Evolutionary conservation across 2,329 filamentous ascomycete genomes (phyloP).

Genomic region (Hypoxylon sp.): DNA sequence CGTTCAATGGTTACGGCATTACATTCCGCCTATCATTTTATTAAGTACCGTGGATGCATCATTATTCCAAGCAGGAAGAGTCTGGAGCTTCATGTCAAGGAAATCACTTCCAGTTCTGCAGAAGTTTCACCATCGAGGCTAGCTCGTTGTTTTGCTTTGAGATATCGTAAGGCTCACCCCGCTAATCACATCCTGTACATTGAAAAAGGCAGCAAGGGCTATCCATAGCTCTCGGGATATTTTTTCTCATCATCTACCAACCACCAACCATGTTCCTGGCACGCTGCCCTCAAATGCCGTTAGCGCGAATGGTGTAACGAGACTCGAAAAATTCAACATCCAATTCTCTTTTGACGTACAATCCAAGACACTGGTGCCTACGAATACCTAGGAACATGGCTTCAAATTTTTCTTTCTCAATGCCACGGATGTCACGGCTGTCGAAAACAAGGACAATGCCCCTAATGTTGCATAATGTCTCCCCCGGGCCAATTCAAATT

Average conservation of each 20-base stretch:
- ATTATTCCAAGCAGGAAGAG: constrained; percentile 15
- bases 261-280: constrained; percentile 41
- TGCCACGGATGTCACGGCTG: constrained; percentile 32
- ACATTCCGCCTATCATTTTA: constrained; percentile 26
- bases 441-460: constrained; percentile 31
- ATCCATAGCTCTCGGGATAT: constrained; percentile 35
- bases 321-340: constrained; percentile 39
- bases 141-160: constrained; percentile 2
- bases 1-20: constrained; percentile 30
- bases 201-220: constrained; percentile 24
- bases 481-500: constrained; percentile 18
- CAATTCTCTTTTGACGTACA: constrained; percentile 30
- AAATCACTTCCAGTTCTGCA: constrained; percentile 11
- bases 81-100: not conserved
- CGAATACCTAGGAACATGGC: constrained; percentile 18
- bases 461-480: constrained; percentile 37
- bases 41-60: constrained; percentile 3
- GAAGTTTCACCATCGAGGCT: constrained; percentile 37
- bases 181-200: not conserved
- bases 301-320: constrained; percentile 38
- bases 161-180: constrained; percentile 5
- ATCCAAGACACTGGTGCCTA: constrained; percentile 33
- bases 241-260: constrained; percentile 31
- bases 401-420: constrained; percentile 17
- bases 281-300: constrained; percentile 39